Evolutionary conservation across 106 monocot species (phyloP).

Genomic region (Phalaenopsis aphrodite): DNA sequence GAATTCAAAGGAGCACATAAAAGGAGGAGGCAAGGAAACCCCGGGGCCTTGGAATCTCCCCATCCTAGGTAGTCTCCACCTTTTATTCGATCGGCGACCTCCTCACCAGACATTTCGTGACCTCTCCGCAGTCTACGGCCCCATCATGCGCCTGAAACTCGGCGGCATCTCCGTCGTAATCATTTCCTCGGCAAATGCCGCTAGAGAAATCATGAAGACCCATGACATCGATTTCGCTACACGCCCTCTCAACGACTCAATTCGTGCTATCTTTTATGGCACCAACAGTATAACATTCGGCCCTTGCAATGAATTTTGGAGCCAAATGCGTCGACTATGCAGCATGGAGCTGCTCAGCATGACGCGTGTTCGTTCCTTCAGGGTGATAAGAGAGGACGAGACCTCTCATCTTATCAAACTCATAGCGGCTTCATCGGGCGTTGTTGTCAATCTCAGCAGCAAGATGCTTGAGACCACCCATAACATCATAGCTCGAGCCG

Average conservation of each 20-base stretch:
- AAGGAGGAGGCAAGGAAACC: no score
- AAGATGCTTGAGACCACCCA: not conserved
- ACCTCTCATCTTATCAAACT: not conserved
- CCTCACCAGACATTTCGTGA: slow-evolving; percentile 5
- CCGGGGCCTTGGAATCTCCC: no score
- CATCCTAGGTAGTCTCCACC: no score
- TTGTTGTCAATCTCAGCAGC: not conserved
- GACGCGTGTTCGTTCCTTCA: slow-evolving; percentile 2
- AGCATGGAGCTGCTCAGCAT: not conserved
- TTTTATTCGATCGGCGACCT: not conserved
- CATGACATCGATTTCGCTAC: slow-evolving; percentile 6
- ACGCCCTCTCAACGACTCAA: not conserved
- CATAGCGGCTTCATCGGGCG: not conserved
- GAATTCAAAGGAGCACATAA: no score
- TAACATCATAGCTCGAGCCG: not conserved
- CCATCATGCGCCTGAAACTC: slow-evolving; percentile 10
- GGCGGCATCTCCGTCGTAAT: slow-evolving; percentile 7
- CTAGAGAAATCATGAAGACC: slow-evolving; percentile 6
- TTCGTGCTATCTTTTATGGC: slow-evolving; percentile 7
- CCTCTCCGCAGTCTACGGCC: slow-evolving; percentile 6
- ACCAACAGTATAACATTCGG: slow-evolving; percentile 6
- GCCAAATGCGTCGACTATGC: slow-evolving; percentile 10
- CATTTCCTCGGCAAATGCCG: not conserved
- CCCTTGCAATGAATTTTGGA: slow-evolving; percentile 14
- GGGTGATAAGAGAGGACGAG: not conserved